Evolutionary conservation across 768 basidiomycete species (phyloP).

Genomic region (Pleurotus cornucopiae): DNA sequence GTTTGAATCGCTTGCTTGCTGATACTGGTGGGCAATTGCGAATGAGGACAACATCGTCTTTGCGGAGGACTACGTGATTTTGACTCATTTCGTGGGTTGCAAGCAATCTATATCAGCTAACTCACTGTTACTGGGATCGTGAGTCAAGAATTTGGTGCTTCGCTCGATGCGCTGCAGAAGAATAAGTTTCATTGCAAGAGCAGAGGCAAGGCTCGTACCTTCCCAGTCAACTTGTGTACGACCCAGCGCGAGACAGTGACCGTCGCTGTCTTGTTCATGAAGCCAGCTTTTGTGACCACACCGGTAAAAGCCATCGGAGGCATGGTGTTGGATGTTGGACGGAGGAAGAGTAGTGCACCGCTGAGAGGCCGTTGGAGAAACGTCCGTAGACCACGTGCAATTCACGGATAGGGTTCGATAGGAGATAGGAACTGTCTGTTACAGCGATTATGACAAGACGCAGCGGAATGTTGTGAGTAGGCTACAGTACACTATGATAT

Average conservation of each 20-base stretch:
- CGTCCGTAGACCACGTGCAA: no score
- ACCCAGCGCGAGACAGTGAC: conserved; percentile 76
- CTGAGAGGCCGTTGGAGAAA: no score
- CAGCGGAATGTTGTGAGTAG: no score
- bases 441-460: no score
- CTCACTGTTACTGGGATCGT: conserved; percentile 72
- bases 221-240: conserved; percentile 70
- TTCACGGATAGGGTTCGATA: no score
- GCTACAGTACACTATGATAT: no score
- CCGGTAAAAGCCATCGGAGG: conserved; percentile 76
- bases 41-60: conserved; percentile 71
- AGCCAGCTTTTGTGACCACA: conserved; percentile 74
- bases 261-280: conserved; percentile 82
- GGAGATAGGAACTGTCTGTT: no score
- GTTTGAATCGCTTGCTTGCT: conserved; percentile 69
- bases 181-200: conserved; percentile 7
- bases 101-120: conserved; percentile 6
- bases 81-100: background rate
- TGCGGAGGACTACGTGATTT: conserved; percentile 46
- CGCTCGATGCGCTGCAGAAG: conserved; percentile 60
- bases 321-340: conserved; percentile 35
- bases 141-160: conserved; percentile 74
- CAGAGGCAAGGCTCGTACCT: conserved; percentile 41
- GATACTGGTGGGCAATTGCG: conserved; percentile 82
- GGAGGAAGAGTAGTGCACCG: no score